Evolutionary conservation across 768 basidiomycete genomes (phyloP).

Genomic region (Boletus pseudo-olivaceus): DNA sequence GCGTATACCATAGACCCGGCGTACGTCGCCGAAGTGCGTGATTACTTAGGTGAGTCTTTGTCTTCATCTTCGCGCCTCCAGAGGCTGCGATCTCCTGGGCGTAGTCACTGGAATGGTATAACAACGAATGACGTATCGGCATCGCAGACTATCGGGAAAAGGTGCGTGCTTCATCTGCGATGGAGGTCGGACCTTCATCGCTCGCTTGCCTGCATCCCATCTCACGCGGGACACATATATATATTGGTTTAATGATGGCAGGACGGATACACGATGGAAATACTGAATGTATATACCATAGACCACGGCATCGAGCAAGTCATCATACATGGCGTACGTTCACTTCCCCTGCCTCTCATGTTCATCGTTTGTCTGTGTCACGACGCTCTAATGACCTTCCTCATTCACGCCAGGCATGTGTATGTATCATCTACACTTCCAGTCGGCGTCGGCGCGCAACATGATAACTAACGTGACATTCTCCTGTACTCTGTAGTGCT

Average conservation of each 20-base stretch:
- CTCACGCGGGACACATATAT: neutral
- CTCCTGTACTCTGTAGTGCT: conserved; percentile 49
- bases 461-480: too few species aligned
- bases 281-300: conserved; percentile 66
- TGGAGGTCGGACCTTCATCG: neutral
- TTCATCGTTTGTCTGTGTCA: neutral
- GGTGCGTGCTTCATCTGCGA: conserved; percentile 35
- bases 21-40: conserved; percentile 71
- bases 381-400: neutral
- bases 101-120: neutral
- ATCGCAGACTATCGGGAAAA: conserved; percentile 78
- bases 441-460: too few species aligned
- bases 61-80: neutral
- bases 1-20: conserved; percentile 84
- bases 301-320: conserved; percentile 48
- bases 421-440: conserved; percentile 28
- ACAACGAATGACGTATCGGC: neutral
- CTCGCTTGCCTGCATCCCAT: neutral
- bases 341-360: neutral
- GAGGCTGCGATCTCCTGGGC: neutral
- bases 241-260: conserved; percentile 24
- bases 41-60: conserved; percentile 65
- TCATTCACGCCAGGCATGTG: conserved; percentile 44
- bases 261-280: conserved; percentile 90
- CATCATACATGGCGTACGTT: conserved; percentile 49